Evolutionary conservation across 2,329 filamentous ascomycete species (phyloP), one percentile per base, ranked within the genome.

Genomic region (Calonectria pseudoturangicola): DNA sequence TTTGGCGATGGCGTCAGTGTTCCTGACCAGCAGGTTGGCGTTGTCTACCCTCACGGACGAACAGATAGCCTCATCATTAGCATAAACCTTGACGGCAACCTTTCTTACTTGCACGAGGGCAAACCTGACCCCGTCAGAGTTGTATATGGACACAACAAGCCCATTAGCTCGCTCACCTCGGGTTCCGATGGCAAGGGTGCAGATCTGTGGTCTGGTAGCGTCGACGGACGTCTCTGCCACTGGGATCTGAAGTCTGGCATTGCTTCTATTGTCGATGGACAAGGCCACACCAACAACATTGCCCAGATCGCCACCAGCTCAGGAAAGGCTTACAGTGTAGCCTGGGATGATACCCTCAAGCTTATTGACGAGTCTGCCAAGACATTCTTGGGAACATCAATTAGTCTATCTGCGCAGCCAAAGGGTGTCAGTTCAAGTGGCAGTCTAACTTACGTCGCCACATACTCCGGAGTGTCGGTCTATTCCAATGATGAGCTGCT

Each of bases 271-370:
- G 89, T 97, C 13, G 94, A 97, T 74, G 96, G 97, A 33, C 92
- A 95, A 76, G 88, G 91, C 4, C 97, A 98, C 84, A 93, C 93
- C 9, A 97, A 96, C 83, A 96, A 97, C 83, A 92, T 98, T 65
- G 91, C 92, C 4, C 94, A 94, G 64, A 93, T 99, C 75, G 87
- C 93, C 3, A 86, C 91, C 0, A 87, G 87, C 9, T 82, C 87
- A 2, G 90, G 92, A 41, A 89, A 92, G 76, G 91, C 95, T n/a
- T 96, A 94, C 85, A 96, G 93, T 80, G 94, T 96, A 66, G 96
- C 93, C 75, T 99, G 96, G 97, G 97, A 99, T 81, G 97, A 99
- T 83, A 95, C 93, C 1, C 88, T 98, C 43, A 93, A 95, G 74
- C 93, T 91, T 51, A 89, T 97, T 43, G 95, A 98, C 76, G 89